phyloP scores from a whole-genome alignment of 1,139 yeast genomes.

The Yamadazyma sp. region DNA sequence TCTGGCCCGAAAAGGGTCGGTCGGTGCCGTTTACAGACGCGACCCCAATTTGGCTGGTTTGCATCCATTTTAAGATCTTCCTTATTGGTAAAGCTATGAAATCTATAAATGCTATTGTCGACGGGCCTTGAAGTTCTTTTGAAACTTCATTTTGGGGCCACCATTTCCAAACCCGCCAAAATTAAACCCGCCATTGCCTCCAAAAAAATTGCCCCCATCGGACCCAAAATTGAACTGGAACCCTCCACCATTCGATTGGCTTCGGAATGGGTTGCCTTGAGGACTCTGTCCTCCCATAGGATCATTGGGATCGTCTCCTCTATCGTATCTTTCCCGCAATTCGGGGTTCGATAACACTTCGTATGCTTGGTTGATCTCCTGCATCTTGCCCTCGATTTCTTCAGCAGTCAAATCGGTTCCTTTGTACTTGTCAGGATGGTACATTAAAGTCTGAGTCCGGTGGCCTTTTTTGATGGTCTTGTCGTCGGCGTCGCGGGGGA shows the following conservation, averaged over 20 bases:
- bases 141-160: slow-evolving; percentile 19
- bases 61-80: neutral
- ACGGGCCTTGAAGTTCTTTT: slow-evolving; percentile 17
- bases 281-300: slow-evolving; percentile 23
- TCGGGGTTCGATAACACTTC: slow-evolving; percentile 75
- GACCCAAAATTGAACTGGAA: slow-evolving; percentile 5
- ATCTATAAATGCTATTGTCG: slow-evolving; percentile 3
- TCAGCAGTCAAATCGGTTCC: slow-evolving; percentile 65
- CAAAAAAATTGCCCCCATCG: slow-evolving; percentile 19
- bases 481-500: slow-evolving; percentile 65
- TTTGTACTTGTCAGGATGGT: slow-evolving; percentile 89
- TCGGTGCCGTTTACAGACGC: neutral
- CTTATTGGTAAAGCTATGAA: too few species aligned
- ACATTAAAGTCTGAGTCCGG: slow-evolving; percentile 72
- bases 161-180: slow-evolving; percentile 15
- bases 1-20: neutral
- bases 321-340: slow-evolving; percentile 64
- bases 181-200: slow-evolving; percentile 4
- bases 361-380: slow-evolving; percentile 90
- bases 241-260: slow-evolving; percentile 13
- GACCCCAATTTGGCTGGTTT: neutral
- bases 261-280: slow-evolving; percentile 13
- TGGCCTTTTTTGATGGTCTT: slow-evolving; percentile 80
- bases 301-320: slow-evolving; percentile 63
- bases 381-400: slow-evolving; percentile 80